phyloP scores from a whole-genome alignment of 1,284 basidiomycete species.

The Quambalaria eucalypti region DNA sequence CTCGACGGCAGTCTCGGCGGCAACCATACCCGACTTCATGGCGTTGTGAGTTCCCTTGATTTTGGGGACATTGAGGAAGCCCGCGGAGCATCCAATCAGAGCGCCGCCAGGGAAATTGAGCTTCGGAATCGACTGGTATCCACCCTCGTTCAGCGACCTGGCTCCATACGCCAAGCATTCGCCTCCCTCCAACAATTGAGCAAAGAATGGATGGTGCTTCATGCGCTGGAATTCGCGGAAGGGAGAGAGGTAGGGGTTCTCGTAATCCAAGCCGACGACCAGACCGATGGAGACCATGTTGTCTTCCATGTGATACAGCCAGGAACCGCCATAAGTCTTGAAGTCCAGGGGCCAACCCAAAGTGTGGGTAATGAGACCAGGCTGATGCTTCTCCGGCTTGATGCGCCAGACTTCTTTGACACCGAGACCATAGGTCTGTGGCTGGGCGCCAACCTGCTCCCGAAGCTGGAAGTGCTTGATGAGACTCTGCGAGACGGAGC shows the following conservation, averaged over 20 bases:
- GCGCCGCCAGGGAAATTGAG: slow-evolving; percentile 92
- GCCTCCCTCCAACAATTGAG: slow-evolving; percentile 66
- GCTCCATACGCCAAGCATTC: slow-evolving; percentile 83
- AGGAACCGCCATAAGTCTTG: slow-evolving; percentile 85
- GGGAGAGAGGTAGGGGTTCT: slow-evolving; percentile 85
- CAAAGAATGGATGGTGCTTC: slow-evolving; percentile 94
- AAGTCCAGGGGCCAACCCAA: slow-evolving; percentile 85
- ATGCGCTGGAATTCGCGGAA: slow-evolving; percentile 90
- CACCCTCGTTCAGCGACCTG: slow-evolving; percentile 85
- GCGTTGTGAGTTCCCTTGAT: slow-evolving; percentile 99
- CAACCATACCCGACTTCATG: slow-evolving; percentile 98
- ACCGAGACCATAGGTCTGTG: slow-evolving; percentile 93
- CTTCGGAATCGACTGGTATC: slow-evolving; percentile 82
- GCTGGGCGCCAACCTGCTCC: slow-evolving; percentile 59
- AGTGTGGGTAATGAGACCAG: slow-evolving; percentile 83
- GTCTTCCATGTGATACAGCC: slow-evolving; percentile 91
- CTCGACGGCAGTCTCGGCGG: slow-evolving; percentile 76
- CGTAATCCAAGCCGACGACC: slow-evolving; percentile 88
- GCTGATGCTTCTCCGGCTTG: slow-evolving; percentile 63
- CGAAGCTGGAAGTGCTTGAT: slow-evolving; percentile 71
- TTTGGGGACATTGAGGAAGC: slow-evolving; percentile 89
- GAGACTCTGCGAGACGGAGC: slow-evolving; percentile 74
- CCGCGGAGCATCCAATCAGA: slow-evolving; percentile 87
- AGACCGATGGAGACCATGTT: slow-evolving; percentile 83
- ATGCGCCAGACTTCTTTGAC: slow-evolving; percentile 97